A percentile compares a stretch with the other conserved stretches of the same genome.
Conservation (phyloP, 106 monocot genomes). For the Agapanthus africanus region DNA sequence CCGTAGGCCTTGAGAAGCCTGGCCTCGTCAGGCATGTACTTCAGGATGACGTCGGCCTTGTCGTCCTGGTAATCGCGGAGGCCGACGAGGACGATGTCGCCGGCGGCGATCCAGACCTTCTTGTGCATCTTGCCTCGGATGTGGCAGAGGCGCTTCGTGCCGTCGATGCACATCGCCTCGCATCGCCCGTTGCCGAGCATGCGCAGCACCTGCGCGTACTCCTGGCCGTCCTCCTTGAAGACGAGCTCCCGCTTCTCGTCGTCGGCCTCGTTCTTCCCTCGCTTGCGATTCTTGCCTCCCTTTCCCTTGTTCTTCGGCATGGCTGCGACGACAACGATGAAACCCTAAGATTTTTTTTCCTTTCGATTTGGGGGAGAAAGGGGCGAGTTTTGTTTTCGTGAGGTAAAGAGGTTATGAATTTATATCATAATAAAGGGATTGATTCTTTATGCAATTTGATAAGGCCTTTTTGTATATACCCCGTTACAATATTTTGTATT, state of each 20-base stretch:
- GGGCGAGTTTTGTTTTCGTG: no score
- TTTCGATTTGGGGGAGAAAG: no score
- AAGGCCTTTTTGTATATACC: no score
- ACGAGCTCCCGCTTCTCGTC: constrained; percentile 30
- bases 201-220: constrained; percentile 25
- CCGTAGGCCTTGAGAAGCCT: constrained; percentile 25
- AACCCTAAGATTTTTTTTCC: no score
- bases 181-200: constrained; percentile 28
- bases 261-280: constrained; percentile 31
- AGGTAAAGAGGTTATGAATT: no score
- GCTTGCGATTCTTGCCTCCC: constrained; percentile 29
- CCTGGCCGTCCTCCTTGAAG: constrained; percentile 30
- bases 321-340: background rate
- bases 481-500: no score
- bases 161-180: constrained; percentile 27
- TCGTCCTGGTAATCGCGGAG: constrained; percentile 28
- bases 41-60: constrained; percentile 26
- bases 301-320: constrained; percentile 34
- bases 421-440: no score
- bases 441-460: no score
- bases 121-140: constrained; percentile 30
- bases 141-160: constrained; percentile 26
- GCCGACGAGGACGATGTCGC: constrained; percentile 26
- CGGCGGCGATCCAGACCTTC: constrained; percentile 31
- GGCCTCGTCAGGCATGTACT: constrained; percentile 27